These are phyloP conservation scores for Ophiocordyceps camponoti-rufipedis DNA, from an alignment of 2,329 filamentous ascomycete genomes.

Conservation along the genomic window DNA sequence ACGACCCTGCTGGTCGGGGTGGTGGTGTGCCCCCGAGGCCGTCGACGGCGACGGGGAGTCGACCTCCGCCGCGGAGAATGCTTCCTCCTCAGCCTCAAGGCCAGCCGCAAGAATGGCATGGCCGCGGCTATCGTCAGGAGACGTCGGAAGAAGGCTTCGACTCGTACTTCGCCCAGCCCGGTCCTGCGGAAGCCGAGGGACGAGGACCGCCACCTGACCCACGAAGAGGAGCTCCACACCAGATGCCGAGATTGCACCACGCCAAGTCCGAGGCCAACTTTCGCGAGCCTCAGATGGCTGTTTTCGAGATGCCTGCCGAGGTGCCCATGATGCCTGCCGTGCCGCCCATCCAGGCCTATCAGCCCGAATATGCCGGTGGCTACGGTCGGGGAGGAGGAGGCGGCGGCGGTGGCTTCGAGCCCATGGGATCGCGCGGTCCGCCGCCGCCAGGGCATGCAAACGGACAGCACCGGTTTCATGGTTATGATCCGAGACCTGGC, in stretches of 20 bases:
- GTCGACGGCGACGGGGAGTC: conserved; percentile 33
- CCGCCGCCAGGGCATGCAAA: conserved; percentile 9
- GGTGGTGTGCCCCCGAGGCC: conserved; percentile 29
- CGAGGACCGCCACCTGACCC: not conserved
- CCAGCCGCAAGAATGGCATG: conserved; percentile 15
- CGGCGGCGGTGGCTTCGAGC: conserved; percentile 8
- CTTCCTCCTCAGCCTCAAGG: conserved; percentile 25
- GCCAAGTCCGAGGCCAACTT: conserved; percentile 52
- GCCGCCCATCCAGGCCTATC: conserved; percentile 15
- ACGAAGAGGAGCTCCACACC: conserved; percentile 13
- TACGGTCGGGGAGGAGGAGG: conserved; percentile 6
- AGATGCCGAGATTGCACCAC: conserved; percentile 34
- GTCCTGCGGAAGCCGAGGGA: conserved; percentile 21
- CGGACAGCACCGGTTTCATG: not conserved
- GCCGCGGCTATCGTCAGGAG: conserved; percentile 12
- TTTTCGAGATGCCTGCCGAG: conserved; percentile 57
- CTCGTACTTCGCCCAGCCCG: conserved; percentile 28
- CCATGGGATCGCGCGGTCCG: conserved; percentile 11
- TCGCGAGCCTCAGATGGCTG: conserved; percentile 43
- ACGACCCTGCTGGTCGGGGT: conserved; percentile 22
- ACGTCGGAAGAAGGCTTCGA: conserved; percentile 34
- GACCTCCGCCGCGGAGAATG: conserved; percentile 32
- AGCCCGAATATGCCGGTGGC: conserved; percentile 7
- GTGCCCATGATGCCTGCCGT: conserved; percentile 35
- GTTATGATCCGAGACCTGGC: conserved; percentile 3